A percentile compares a stretch with the other conserved stretches of the same genome.
These are phyloP conservation scores for Parathielavia hyrcaniae DNA, from an alignment of 495 filamentous ascomycete species.

Conservation along the genomic window DNA sequence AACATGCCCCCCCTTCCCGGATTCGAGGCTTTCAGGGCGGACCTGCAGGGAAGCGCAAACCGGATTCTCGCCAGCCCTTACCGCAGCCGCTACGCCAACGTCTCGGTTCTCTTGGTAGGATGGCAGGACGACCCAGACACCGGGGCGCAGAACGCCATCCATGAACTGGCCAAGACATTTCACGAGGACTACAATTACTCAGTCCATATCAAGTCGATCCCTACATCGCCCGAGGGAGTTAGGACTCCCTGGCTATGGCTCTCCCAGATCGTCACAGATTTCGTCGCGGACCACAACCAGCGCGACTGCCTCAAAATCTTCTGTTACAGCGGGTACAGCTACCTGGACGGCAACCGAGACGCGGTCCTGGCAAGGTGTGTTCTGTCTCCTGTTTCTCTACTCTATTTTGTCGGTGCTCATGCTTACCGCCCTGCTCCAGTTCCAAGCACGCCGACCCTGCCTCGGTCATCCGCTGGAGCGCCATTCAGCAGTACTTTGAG, in stretches of 20 bases:
- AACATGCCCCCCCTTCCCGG: constrained; percentile 32
- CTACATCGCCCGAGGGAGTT: constrained; percentile 35
- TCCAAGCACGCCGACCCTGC: constrained; percentile 38
- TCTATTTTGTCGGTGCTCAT: neutral
- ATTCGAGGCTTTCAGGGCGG: constrained; percentile 36
- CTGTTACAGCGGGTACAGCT: constrained; percentile 45
- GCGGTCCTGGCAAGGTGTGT: constrained; percentile 45
- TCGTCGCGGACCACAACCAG: constrained; percentile 40
- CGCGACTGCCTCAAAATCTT: constrained; percentile 45
- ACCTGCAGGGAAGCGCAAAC: constrained; percentile 38
- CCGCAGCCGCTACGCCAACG: constrained; percentile 41
- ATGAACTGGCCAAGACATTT: constrained; percentile 39
- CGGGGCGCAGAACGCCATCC: constrained; percentile 28
- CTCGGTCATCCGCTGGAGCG: constrained; percentile 42
- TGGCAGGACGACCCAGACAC: constrained; percentile 45
- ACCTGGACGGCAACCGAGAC: constrained; percentile 41
- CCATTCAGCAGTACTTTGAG: constrained; percentile 44
- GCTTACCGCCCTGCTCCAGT: constrained; percentile 23
- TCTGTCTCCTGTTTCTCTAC: neutral
- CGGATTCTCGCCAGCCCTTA: constrained; percentile 37
- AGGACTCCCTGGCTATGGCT: constrained; percentile 42
- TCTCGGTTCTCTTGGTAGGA: constrained; percentile 40
- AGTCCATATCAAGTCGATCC: constrained; percentile 39
- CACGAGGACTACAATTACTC: constrained; percentile 41
- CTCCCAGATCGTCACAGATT: constrained; percentile 37